Conservation (phyloP, 1,139 yeast species). For the Diutina rugosa region DNA sequence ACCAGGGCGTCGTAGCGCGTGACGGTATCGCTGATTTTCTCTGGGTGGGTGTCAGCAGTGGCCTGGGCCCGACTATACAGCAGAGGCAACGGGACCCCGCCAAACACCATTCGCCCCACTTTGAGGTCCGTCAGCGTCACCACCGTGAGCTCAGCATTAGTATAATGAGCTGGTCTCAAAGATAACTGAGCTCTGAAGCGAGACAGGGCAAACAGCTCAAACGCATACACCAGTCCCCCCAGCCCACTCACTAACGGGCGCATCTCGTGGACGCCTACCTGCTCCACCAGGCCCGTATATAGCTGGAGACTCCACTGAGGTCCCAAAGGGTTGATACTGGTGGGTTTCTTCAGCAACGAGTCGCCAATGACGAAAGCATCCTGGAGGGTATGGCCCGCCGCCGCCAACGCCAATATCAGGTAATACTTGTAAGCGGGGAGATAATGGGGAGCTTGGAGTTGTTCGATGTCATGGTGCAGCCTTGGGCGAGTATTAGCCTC, state of each 20-base stretch:
- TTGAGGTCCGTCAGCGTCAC: conserved; percentile 20
- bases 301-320: conserved; percentile 6
- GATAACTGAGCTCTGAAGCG: conserved; percentile 8
- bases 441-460: conserved; percentile 16
- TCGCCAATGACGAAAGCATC: conserved; percentile 10
- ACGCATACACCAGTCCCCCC: conserved; percentile 16
- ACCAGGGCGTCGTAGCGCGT: conserved; percentile 19
- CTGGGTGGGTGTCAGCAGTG: conserved; percentile 12
- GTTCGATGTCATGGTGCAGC: conserved; percentile 22
- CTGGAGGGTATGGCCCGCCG: conserved; percentile 17
- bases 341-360: conserved; percentile 12
- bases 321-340: conserved; percentile 10
- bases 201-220: conserved; percentile 14
- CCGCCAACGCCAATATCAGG: conserved; percentile 15
- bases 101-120: conserved; percentile 15
- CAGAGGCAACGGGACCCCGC: conserved; percentile 22
- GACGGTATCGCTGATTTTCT: conserved; percentile 22
- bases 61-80: conserved; percentile 15
- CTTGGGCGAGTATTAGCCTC: conserved; percentile 12
- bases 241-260: conserved; percentile 16
- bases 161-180: neutral
- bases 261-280: conserved; percentile 30
- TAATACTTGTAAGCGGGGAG: conserved; percentile 16
- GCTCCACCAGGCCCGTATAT: conserved; percentile 25
- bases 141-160: conserved; percentile 14